Evolutionary conservation across 2,329 filamentous ascomycete species (phyloP).

Genomic region (Lasiodiplodia sp.): DNA sequence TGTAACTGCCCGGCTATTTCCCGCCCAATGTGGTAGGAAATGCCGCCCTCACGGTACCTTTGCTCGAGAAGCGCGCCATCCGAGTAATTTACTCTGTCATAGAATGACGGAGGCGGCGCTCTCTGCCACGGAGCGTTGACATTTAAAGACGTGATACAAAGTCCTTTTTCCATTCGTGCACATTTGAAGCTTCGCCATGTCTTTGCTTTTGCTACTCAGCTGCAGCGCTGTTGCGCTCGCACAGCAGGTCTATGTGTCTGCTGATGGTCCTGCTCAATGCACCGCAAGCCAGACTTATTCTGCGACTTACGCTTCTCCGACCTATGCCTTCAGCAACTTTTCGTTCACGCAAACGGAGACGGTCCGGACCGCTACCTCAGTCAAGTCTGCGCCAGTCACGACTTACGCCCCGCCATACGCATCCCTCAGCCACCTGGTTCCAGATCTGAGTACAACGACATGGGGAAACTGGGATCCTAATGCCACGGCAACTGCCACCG

Average conservation of each 20-base stretch:
- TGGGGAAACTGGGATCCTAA: slow-evolving; percentile 53
- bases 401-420: slow-evolving; percentile 48
- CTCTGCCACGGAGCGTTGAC: background rate
- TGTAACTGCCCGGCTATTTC: slow-evolving; percentile 11
- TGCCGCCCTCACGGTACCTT: slow-evolving; percentile 2
- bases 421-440: slow-evolving; percentile 45
- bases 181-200: background rate
- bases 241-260: slow-evolving; percentile 48
- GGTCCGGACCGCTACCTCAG: slow-evolving; percentile 47
- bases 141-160: background rate
- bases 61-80: background rate
- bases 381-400: slow-evolving; percentile 42
- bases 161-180: background rate
- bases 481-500: slow-evolving; percentile 44
- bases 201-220: background rate
- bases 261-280: slow-evolving; percentile 43
- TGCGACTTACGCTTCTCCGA: slow-evolving; percentile 36
- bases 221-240: slow-evolving; percentile 30
- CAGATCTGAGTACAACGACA: slow-evolving; percentile 47
- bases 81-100: background rate
- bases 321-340: slow-evolving; percentile 42
- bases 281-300: slow-evolving; percentile 36
- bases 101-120: background rate
- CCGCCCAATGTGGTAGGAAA: slow-evolving; percentile 7
- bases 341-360: slow-evolving; percentile 51